Evolutionary conservation across 768 basidiomycete species (phyloP), one percentile per base, ranked within the genome.

Genomic region (Butyriboletus loyo): DNA sequence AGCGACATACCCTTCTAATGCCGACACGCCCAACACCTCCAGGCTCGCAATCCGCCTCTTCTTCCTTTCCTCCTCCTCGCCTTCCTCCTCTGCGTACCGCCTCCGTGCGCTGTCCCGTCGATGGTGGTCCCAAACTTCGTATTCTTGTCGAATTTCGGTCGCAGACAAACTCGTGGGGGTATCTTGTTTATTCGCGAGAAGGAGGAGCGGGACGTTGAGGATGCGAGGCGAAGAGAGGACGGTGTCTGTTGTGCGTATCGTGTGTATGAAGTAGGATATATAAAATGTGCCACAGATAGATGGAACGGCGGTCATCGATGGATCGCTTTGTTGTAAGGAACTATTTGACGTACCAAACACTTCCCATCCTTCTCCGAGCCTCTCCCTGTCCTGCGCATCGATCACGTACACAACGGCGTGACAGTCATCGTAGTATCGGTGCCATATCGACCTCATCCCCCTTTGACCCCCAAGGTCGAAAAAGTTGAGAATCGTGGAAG

Each of bases 181-280:
- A 60, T 98, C 97, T 68, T 98, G 96, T 68, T 99, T 98, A 74
- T 98, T 98, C 25, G 95, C 97, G 17, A 98, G 79, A 10, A 99
- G 83, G 7, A 99, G 77, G 2, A 97, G 78, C 0, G 96, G 97
- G 1, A 98, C 82, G 46, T 87, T 87, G 24, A 98, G 84, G 28
- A 95, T 93, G 60, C 92, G 87, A 0, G 92, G 94, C 1, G 89
- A 84, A 15, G 89, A 90, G 15, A 97, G 82, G 7, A 98, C 93
- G 8, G 82, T 78, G 62, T 97, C 93, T 85, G 70, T 48, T 25
- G 24, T 22, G 7, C 32, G 34, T 9, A 28, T 35, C 3, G 36
- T 28, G 34, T 25, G 27, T n/a, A 17, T 3, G 30, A 34, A 14
- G 24, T 17, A 19, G 10, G 27, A 9, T 17, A 14, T 5, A 25